Conservation (phyloP, 1,284 basidiomycete species). For the Coniophora puteana region DNA sequence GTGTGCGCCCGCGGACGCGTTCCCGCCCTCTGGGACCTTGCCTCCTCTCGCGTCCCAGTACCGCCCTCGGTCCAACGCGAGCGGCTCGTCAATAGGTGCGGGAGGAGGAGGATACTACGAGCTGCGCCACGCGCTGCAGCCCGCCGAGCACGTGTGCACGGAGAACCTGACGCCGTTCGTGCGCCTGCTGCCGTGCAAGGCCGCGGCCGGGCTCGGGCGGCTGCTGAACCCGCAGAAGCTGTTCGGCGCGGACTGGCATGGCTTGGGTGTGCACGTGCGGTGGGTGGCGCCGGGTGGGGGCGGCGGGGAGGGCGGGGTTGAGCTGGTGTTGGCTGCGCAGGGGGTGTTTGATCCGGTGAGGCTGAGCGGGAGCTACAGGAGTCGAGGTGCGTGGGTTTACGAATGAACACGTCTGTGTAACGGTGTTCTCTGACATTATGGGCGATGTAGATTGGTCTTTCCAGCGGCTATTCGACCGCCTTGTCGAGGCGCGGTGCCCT, state of each 20-base stretch:
- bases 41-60: slow-evolving; percentile 5
- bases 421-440: background rate
- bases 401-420: background rate
- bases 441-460: slow-evolving; percentile 71
- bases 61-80: slow-evolving; percentile 31
- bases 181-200: slow-evolving; percentile 92
- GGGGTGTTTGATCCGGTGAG: slow-evolving; percentile 81
- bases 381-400: slow-evolving; percentile 49
- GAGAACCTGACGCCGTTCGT: slow-evolving; percentile 97
- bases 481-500: slow-evolving; percentile 60
- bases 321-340: slow-evolving; percentile 77
- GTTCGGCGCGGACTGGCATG: slow-evolving; percentile 88
- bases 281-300: slow-evolving; percentile 43
- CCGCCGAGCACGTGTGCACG: slow-evolving; percentile 88
- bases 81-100: slow-evolving; percentile 53
- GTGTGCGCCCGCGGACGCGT: slow-evolving; percentile 58
- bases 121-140: slow-evolving; percentile 73
- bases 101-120: no score
- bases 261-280: slow-evolving; percentile 80
- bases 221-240: slow-evolving; percentile 84
- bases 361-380: slow-evolving; percentile 36
- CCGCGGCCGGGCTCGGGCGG: slow-evolving; percentile 82
- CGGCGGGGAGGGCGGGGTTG: slow-evolving; percentile 40
- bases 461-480: slow-evolving; percentile 66
- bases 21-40: slow-evolving; percentile 27